A percentile compares a stretch with the other conserved stretches of the same genome.
These are phyloP conservation scores for Podospora didyma DNA, from an alignment of 495 filamentous ascomycete genomes.

Conservation along the genomic window DNA sequence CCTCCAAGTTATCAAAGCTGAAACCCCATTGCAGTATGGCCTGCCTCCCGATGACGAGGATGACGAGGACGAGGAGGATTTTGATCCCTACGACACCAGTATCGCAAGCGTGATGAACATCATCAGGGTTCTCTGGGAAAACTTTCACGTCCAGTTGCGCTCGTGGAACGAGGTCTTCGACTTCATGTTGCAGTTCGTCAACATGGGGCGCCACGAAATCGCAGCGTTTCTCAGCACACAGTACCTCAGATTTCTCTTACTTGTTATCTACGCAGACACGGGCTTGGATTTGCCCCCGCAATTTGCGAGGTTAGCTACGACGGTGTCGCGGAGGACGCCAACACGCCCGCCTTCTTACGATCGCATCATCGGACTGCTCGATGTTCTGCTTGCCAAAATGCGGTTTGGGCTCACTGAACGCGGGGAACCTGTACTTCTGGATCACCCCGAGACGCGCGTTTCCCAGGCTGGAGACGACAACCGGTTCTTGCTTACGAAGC, in stretches of 20 bases:
- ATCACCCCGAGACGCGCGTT: slow-evolving; percentile 19
- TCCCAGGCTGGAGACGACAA: slow-evolving; percentile 16
- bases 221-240: slow-evolving; percentile 49
- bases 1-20: slow-evolving; percentile 47
- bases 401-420: slow-evolving; percentile 21
- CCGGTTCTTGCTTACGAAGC: slow-evolving; percentile 31
- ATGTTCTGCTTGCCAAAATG: slow-evolving; percentile 44
- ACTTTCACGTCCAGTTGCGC: slow-evolving; percentile 52
- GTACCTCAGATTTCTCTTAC: slow-evolving; percentile 54
- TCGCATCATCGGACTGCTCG: slow-evolving; percentile 50
- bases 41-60: slow-evolving; percentile 11
- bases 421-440: not conserved
- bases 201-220: slow-evolving; percentile 51
- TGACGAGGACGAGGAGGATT: slow-evolving; percentile 25
- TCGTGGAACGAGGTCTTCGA: slow-evolving; percentile 82
- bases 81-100: slow-evolving; percentile 31
- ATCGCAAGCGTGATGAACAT: slow-evolving; percentile 33
- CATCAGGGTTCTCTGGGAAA: slow-evolving; percentile 53
- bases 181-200: slow-evolving; percentile 57
- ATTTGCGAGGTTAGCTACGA: slow-evolving; percentile 36
- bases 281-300: slow-evolving; percentile 38
- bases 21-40: slow-evolving; percentile 40
- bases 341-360: slow-evolving; percentile 50
- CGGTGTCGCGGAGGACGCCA: slow-evolving; percentile 47
- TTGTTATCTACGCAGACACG: slow-evolving; percentile 60